These are phyloP conservation scores for Thelonectria olida DNA, from an alignment of 2,329 filamentous ascomycete genomes.

Conservation along the genomic window DNA sequence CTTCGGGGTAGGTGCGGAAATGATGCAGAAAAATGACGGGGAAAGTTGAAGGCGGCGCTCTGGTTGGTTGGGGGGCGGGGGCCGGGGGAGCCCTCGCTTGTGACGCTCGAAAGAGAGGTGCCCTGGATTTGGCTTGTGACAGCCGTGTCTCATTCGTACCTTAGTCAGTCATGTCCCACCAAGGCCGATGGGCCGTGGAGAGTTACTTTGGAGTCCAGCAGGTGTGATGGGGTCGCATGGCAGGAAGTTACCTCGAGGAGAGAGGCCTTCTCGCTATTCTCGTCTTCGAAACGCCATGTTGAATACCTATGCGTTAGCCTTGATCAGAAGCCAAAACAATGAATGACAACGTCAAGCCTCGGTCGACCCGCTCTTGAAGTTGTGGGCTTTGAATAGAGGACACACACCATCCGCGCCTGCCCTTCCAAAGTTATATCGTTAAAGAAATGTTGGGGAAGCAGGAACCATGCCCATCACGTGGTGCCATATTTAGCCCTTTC, in stretches of 20 bases:
- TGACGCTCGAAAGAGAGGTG: slow-evolving; percentile 27
- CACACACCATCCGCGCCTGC: background rate
- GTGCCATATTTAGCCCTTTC: slow-evolving; percentile 10
- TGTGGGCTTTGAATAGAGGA: background rate
- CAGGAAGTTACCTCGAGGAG: no score
- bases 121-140: slow-evolving; percentile 37
- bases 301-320: no score
- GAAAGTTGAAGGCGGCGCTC: background rate
- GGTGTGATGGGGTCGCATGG: no score
- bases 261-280: no score
- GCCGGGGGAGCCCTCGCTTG: slow-evolving; percentile 16
- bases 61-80: slow-evolving; percentile 27
- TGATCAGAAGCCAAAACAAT: background rate
- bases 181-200: no score
- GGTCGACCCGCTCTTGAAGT: background rate
- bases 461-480: slow-evolving; percentile 27
- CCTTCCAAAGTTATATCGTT: background rate
- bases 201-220: no score
- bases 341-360: background rate
- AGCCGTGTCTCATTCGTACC: slow-evolving; percentile 30
- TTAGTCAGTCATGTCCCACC: slow-evolving; percentile 22
- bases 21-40: slow-evolving; percentile 9
- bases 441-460: slow-evolving; percentile 25
- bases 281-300: no score
- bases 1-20: slow-evolving; percentile 26